Evolutionary conservation across 1,139 yeast species (phyloP).

Genomic region (Debaryomyces subglobosus): DNA sequence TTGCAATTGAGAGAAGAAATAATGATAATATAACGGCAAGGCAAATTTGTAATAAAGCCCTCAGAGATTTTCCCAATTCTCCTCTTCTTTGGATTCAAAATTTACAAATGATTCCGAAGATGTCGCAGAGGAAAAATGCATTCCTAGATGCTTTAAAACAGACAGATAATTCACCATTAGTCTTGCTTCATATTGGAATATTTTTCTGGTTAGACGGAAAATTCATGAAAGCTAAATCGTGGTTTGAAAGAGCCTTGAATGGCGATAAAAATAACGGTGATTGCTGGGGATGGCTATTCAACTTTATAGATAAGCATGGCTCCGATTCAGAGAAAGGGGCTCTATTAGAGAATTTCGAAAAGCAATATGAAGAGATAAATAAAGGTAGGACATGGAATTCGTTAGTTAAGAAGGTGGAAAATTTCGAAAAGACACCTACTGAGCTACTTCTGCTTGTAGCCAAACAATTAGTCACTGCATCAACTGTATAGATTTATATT

Average conservation of each 20-base stretch:
- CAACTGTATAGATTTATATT: not conserved
- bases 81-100: constrained; percentile 67
- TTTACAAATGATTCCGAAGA: constrained; percentile 52
- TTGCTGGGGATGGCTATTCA: constrained; percentile 71
- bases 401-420: constrained; percentile 45
- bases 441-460: constrained; percentile 40
- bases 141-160: constrained; percentile 73
- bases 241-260: constrained; percentile 71
- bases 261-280: constrained; percentile 70
- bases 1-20: constrained; percentile 57
- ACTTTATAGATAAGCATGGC: constrained; percentile 34
- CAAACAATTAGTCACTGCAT: constrained; percentile 13
- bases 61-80: constrained; percentile 61
- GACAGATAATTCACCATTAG: constrained; percentile 62
- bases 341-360: constrained; percentile 27
- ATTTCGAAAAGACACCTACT: constrained; percentile 36
- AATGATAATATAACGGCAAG: constrained; percentile 57
- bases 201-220: constrained; percentile 74
- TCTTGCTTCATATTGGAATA: constrained; percentile 66
- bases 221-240: constrained; percentile 62
- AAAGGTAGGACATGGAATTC: constrained; percentile 63
- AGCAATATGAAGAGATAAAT: constrained; percentile 49
- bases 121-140: constrained; percentile 61
- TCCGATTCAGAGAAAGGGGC: constrained; percentile 19
- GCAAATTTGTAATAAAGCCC: constrained; percentile 59